Evolutionary conservation across 805 yeast genomes (phyloP).

Genomic region (Blastobotrys chiropterorum): DNA sequence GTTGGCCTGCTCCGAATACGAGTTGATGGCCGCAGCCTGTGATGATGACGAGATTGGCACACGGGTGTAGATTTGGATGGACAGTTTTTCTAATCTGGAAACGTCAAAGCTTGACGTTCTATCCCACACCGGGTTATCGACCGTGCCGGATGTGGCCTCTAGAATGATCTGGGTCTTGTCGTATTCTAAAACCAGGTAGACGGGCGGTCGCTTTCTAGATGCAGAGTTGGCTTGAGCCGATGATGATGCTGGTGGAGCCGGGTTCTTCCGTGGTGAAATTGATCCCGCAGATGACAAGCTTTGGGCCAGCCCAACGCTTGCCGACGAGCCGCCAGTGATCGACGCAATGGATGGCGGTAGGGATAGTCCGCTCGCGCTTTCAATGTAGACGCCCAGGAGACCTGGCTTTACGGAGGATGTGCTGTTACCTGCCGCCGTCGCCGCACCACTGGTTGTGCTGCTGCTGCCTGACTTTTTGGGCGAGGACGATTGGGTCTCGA

Average conservation of each 20-base stretch:
- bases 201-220: conserved; percentile 40
- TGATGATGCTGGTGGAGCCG: background rate
- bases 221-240: conserved; percentile 3
- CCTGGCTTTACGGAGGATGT: conserved; percentile 48
- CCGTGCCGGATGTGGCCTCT: conserved; percentile 80
- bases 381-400: conserved; percentile 68
- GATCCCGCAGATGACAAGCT: background rate
- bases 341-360: conserved; percentile 46
- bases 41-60: conserved; percentile 36
- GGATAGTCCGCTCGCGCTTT: conserved; percentile 58
- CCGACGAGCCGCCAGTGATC: background rate
- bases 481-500: background rate
- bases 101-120: conserved; percentile 90
- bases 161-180: conserved; percentile 89
- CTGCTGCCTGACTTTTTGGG: background rate
- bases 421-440: background rate
- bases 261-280: conserved; percentile 8
- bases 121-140: conserved; percentile 75
- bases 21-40: conserved; percentile 27
- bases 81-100: conserved; percentile 57
- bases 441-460: background rate
- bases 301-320: background rate
- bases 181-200: conserved; percentile 85
- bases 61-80: conserved; percentile 71
- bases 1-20: conserved; percentile 2